These are phyloP conservation scores for Colletotrichum karsti DNA, from an alignment of 2,329 filamentous ascomycete species.

Conservation along the genomic window DNA sequence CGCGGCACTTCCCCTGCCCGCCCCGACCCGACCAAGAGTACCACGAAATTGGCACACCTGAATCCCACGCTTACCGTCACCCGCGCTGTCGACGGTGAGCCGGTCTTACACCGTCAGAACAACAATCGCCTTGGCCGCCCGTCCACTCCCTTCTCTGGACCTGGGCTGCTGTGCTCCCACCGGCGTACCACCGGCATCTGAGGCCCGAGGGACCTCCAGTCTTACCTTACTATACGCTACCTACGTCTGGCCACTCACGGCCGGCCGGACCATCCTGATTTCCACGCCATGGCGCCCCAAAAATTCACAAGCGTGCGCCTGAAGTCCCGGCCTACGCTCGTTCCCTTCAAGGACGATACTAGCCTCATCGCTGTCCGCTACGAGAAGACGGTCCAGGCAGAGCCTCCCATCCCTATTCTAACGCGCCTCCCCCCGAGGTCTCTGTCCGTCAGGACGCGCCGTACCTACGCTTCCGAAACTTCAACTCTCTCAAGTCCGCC, in stretches of 20 bases:
- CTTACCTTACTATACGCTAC: too few relatives aligned
- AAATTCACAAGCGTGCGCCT: constrained; percentile 53
- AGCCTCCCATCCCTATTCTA: constrained; percentile 64
- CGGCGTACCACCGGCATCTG: constrained; percentile 1
- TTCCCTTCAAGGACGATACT: constrained; percentile 56
- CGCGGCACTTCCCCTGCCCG: background rate
- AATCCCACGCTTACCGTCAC: constrained; percentile 6
- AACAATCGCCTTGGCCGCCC: constrained; percentile 10
- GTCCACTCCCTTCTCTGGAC: background rate
- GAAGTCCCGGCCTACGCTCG: constrained; percentile 46
- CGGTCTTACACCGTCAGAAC: constrained; percentile 17
- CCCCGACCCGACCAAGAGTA: too few relatives aligned
- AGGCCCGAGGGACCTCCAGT: constrained; percentile 5
- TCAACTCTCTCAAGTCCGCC: constrained; percentile 28
- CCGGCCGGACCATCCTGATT: constrained; percentile 8
- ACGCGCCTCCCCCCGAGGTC: constrained; percentile 50
- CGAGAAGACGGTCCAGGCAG: constrained; percentile 66
- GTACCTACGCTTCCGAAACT: constrained; percentile 20
- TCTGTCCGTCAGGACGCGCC: constrained; percentile 21
- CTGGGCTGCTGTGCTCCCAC: background rate
- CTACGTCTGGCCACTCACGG: background rate
- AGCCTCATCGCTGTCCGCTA: constrained; percentile 65
- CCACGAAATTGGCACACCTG: constrained; percentile 26
- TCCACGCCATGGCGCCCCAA: constrained; percentile 44
- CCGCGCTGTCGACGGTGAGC: constrained; percentile 1